Base-by-base conservation (phyloP, 805 yeast species). In the Saturnispora sekii region DNA sequence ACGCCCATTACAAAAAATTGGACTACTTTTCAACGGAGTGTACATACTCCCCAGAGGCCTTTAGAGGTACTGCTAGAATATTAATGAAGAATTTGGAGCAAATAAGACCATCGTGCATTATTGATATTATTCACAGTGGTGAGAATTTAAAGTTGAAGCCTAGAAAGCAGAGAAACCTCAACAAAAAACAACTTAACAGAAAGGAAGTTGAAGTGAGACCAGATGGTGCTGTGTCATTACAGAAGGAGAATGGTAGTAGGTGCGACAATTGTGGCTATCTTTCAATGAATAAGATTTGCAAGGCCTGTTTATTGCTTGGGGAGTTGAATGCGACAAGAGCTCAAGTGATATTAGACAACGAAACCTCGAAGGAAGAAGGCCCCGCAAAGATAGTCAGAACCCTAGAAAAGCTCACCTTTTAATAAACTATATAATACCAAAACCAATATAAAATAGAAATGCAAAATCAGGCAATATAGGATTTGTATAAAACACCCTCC, bases 21-120 rank as follows among this genome's bases (percentile, higher is more conserved):
- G 99, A 93, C 64, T 93, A 93, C 60, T 93, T 93, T 61, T 84
- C 95, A 9, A 93, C 99, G 0, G 99, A 93, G 58, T 93, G 99
- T 61, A 82, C 96, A 0, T 93, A 93, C 66, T 96, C 98, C 0
- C 97, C 99, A 2, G 98, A 93, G 61, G 97, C 99, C 0, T 93
- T 93, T 58, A 71, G 99, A 53, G 99, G 99, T 15, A 93, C 97
- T 0, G 96, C 98, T 0, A 74, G 99, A 58, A 87, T 88, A 47
- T 69, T 93, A 26, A 79, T 93, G 71, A 93, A 93, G 64, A 84
- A 87, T 51, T 66, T 93, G 35, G 98, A 93, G 59, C 77, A 90
- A 3, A 79, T 89, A 1, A 73, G 97, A 54, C 96, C 98, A 12
- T 80, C 93, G 32, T 83, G 96, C 57, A 93, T 93, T 46, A 77